Conservation (phyloP, 345 rosid species). For the Toxicodendron radicans region DNA sequence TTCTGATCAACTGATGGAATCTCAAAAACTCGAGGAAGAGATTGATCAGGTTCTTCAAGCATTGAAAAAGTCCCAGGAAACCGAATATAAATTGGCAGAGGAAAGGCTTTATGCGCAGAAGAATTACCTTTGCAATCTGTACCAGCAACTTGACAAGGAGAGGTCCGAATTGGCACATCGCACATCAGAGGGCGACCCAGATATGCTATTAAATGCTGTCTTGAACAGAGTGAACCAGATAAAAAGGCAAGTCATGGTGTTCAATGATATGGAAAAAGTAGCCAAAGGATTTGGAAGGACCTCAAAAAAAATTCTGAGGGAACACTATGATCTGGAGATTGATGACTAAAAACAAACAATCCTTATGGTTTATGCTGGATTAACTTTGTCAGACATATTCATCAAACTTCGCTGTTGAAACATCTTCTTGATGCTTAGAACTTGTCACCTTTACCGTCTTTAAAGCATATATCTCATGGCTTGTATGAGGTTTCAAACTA, state of each 20-base stretch:
- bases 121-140: conserved; percentile 53
- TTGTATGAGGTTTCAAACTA: not conserved
- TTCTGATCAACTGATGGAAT: conserved; percentile 42
- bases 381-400: not conserved
- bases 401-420: conserved; percentile 1
- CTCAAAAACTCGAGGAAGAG: conserved; percentile 63
- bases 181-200: conserved; percentile 28
- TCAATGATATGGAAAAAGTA: conserved; percentile 69
- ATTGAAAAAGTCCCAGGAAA: conserved; percentile 57
- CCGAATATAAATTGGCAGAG: conserved; percentile 66
- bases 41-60: conserved; percentile 55
- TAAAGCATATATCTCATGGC: not conserved
- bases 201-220: conserved; percentile 40
- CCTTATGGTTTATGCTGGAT: not conserved
- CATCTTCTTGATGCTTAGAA: not conserved
- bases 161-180: conserved; percentile 41
- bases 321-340: conserved; percentile 45
- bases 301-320: conserved; percentile 49
- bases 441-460: conserved; percentile 2
- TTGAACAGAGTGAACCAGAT: conserved; percentile 53
- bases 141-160: conserved; percentile 68
- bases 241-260: conserved; percentile 51
- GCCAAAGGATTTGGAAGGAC: conserved; percentile 75
- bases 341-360: conserved; percentile 28
- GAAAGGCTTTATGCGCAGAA: conserved; percentile 59